Evolutionary conservation across 495 filamentous ascomycete species (phyloP), one percentile per base, ranked within the genome.

Genomic region (Gamarada debralockiae): DNA sequence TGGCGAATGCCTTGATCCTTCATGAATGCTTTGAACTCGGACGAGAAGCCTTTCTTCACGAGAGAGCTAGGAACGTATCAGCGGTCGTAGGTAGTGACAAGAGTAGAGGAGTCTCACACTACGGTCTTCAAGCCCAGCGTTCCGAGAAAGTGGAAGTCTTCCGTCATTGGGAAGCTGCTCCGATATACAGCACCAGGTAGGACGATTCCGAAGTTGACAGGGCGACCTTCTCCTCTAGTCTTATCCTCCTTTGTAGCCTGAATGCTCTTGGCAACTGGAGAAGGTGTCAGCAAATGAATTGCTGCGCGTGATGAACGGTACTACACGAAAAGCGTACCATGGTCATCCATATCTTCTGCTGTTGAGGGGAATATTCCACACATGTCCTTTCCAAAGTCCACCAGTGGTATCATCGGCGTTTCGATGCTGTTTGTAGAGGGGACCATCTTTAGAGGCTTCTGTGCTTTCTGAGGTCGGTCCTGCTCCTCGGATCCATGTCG

Each of bases 41-140:
- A 63, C 0, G 85, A 77, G 52, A 77, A 73, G 23, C 82, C 75
- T 53, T 86, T 84, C 3, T 80, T 74, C 22, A 95, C 89, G 18
- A 95, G 72, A n/a, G 87, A 92, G 43, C 86, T 90, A 46, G 39
- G 18, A 45, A 56, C n/a, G 29, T 66, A 61, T 70, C 36, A 64
- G 63, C 27, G 50, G 22, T 23, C 24, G 23, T 8, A 23, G n/a
- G 7, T 13, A 9, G 9, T 42, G 18, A 20, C 18, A 3, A 3
- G 17, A 39, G 15, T 9, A 31, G 48, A 27, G 18, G 31, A 27
- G 34, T 74, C 79, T 65, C 69, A 89, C 86, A 95, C 69, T 27
- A 95, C 79, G 21, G 83, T 90, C 69, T 84, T 88, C 51, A 95
- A 67, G 10, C 78, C 69, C 24, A 95, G 72, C 8, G 62, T 70